Evolutionary conservation across 2,329 filamentous ascomycete genomes (phyloP).

Genomic region (Pseudogymnoascus sp.): DNA sequence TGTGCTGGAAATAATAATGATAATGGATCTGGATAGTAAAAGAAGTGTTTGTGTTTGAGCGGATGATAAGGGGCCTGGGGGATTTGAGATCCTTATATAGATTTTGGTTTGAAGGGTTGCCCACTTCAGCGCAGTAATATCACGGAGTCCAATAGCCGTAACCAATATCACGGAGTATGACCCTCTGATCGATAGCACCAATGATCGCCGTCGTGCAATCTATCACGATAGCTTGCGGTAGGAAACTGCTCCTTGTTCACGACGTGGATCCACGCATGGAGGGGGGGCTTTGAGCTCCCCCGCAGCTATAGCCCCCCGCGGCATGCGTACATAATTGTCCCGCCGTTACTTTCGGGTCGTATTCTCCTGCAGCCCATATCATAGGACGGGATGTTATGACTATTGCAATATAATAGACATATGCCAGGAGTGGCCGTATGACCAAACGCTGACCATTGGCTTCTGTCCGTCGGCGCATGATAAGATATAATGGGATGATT

Average conservation of each 20-base stretch:
- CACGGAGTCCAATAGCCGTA: background rate
- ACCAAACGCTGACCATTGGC: background rate
- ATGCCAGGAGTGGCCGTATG: background rate
- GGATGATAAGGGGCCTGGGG: background rate
- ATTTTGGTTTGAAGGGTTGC: background rate
- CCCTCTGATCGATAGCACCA: background rate
- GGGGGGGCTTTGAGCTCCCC: background rate
- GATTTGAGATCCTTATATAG: background rate
- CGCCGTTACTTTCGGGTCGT: background rate
- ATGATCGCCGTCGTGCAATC: background rate
- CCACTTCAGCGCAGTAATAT: background rate
- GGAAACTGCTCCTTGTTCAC: background rate
- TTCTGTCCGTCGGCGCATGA: background rate
- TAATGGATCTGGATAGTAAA: background rate
- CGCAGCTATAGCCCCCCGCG: background rate
- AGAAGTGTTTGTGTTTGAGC: background rate
- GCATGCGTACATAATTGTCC: background rate
- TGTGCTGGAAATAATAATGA: background rate
- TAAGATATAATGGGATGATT: background rate
- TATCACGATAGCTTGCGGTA: background rate
- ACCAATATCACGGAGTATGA: background rate
- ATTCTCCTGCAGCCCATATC: background rate
- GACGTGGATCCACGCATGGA: background rate
- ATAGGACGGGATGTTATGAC: background rate
- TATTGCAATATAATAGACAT: background rate